Base-by-base conservation (phyloP, 345 rosid species). In the Pistacia vera region DNA sequence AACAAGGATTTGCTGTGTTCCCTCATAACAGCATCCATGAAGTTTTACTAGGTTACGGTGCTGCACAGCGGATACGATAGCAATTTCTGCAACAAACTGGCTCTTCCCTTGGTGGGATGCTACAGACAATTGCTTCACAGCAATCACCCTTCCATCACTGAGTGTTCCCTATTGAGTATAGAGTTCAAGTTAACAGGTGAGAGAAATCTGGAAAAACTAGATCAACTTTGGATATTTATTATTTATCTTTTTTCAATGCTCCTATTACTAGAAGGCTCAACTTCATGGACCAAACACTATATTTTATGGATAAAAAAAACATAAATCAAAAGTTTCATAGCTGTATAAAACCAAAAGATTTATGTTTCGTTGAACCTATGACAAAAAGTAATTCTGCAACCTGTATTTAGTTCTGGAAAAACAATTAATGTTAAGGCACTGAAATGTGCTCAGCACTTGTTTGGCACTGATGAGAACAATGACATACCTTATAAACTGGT, bases 401-500 rank as follows among this genome's bases (percentile, higher is more conserved):
- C 41, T 38, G 41, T 38, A 38, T 38, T 38, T 38, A 38, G 41
- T 38, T 38, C 41, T 38, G 41, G 41, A 38, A 38, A 38, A 38
- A 38, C 41, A 38, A 38, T 38, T 38, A 38, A 38, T 38, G 5
- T 4, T 38, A 38, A 38, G 41, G 41, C 41, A 38, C 41, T 38
- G 7, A 38, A 38, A 38, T 38, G 41, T 38, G 41, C 41, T 38
- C 41, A 30, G 7, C 41, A 0, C 5, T 38, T 38, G 41, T 38
- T 38, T 38, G 41, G 41, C 41, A 38, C 8, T 41, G 9, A 41
- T 41, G 8, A 69, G 85, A 4, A 82, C 79, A 54, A 85, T 8
- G 10, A 57, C 77, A 5, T 81, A 89, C 98, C 97, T 84, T 85
- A 25, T 73, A 93, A 68, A 91, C 91, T 1, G 96, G 90, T 77